Conservation (phyloP, 371 early-diverging fungal species). For the Syncephalis fuscata region DNA sequence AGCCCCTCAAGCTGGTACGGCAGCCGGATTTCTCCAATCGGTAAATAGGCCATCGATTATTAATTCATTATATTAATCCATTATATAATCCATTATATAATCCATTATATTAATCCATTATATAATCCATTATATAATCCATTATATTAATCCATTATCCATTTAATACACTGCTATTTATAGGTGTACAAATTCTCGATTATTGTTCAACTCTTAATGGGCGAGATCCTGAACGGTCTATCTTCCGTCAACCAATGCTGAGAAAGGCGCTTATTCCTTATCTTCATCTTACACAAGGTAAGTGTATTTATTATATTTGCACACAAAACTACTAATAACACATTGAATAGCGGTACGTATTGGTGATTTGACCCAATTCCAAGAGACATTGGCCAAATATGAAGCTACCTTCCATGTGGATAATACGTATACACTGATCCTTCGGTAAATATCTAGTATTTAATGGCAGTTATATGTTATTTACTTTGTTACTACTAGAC, state of each 20-base stretch:
- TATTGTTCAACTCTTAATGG: constrained; percentile 91
- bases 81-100: no score
- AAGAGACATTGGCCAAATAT: constrained; percentile 64
- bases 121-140: not conserved
- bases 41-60: constrained; percentile 17
- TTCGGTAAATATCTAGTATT: constrained; percentile 47
- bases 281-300: constrained; percentile 78
- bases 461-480: no score
- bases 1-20: constrained; percentile 70
- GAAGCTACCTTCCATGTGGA: constrained; percentile 64
- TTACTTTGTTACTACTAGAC: constrained; percentile 15
- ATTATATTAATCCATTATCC: not conserved
- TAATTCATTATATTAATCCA: no score
- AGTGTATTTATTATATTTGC: not conserved
- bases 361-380: constrained; percentile 87
- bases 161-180: no score
- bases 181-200: constrained; percentile 82
- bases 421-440: constrained; percentile 75
- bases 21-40: constrained; percentile 91
- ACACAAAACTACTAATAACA: no score
- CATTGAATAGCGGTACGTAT: constrained; percentile 80
- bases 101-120: not conserved
- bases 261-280: constrained; percentile 77
- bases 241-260: constrained; percentile 76
- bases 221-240: constrained; percentile 91